Evolutionary conservation across 2,329 filamentous ascomycete genomes (phyloP), one percentile per base, ranked within the genome.

Genomic region (Atkinsonella hypoxylon): DNA sequence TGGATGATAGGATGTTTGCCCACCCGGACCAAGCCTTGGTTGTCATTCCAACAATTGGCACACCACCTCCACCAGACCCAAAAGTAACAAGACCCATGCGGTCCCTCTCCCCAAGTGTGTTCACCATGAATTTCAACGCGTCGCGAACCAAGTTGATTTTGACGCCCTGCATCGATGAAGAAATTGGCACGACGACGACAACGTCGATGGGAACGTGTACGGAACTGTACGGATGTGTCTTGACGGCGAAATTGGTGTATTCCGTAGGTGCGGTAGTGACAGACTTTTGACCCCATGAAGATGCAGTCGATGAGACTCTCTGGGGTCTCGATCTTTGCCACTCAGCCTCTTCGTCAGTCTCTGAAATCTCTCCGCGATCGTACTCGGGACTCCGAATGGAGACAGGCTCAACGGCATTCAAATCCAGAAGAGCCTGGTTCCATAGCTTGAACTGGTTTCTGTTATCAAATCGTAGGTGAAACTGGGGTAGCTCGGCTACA

Each of bases 101-200:
- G 65, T 98, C 93, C 49, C 89, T 81, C 58, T 96, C 89, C 32
- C 93, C 93, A 0, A 98, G 80, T 45, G 82, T 91, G 58, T 85
- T 79, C 2, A 98, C 88, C 67, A 98, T 83, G 65, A 97, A 98
- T 53, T 87, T 88, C 36, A 98, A 76, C 0, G 91, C 86, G 67
- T 98, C 93, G 41, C 89, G 83, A 13, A 98, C 81, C 1, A 98
- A 76, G 54, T 91, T 95, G 63, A 97, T 96, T 71, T 98, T 98
- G 54, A 98, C 80, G n/a, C 93, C 93, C 67, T 97, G 93, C 91
- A 97, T 98, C 0, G 93, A 97, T 1, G 91, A 95, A 0, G 93
- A 97, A 6, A 98, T 89, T 0, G 93, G 93, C 34, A 98, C 90
- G 20, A 98, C 93, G 0, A 97, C 89, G 0, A 98, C 91, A 31